Evolutionary conservation across 2,329 filamentous ascomycete genomes (phyloP).

Genomic region (Ceratocystis harringtonii): DNA sequence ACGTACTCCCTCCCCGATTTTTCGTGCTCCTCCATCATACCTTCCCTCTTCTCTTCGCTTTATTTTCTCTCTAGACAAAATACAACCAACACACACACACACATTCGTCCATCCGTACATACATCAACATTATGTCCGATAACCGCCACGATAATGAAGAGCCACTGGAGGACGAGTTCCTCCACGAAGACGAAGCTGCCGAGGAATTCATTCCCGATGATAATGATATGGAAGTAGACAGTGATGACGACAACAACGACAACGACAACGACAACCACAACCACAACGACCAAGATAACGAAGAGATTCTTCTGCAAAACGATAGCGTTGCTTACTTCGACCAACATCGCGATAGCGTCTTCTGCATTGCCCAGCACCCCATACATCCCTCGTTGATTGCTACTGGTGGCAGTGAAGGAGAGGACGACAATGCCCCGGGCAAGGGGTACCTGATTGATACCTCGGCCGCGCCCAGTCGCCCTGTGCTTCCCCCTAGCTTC

Average conservation of each 20-base stretch:
- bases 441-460: slow-evolving; percentile 77
- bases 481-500: slow-evolving; percentile 63
- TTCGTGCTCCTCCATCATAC: not conserved
- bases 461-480: slow-evolving; percentile 44
- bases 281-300: slow-evolving; percentile 26
- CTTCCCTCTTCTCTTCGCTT: not conserved
- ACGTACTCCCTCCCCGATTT: not conserved
- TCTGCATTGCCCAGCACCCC: slow-evolving; percentile 88
- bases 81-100: not conserved
- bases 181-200: slow-evolving; percentile 18
- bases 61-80: not conserved
- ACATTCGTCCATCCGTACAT: not conserved
- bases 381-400: slow-evolving; percentile 61
- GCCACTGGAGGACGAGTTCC: slow-evolving; percentile 14
- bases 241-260: slow-evolving; percentile 45
- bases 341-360: slow-evolving; percentile 76
- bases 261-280: no score
- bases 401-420: slow-evolving; percentile 61
- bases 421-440: slow-evolving; percentile 48
- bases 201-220: slow-evolving; percentile 19
- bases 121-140: slow-evolving; percentile 8
- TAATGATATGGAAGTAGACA: slow-evolving; percentile 69
- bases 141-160: slow-evolving; percentile 8
- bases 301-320: slow-evolving; percentile 69
- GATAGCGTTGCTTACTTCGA: slow-evolving; percentile 92